These are phyloP conservation scores for Podaxis mareebaensis DNA, from an alignment of 768 basidiomycete genomes.

Conservation along the genomic window DNA sequence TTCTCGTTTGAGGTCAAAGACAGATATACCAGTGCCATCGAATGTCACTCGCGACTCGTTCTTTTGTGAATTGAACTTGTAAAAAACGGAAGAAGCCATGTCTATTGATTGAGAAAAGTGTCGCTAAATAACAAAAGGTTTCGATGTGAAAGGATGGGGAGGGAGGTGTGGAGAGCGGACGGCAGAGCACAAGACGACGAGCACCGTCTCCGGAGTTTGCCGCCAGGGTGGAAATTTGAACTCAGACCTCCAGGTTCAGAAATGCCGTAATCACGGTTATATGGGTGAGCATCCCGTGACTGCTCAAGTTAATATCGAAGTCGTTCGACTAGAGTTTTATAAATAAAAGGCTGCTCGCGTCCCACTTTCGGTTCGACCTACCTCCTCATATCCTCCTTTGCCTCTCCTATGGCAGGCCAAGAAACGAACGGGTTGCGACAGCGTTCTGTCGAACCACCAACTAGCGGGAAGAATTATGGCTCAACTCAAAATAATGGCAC, in stretches of 20 bases:
- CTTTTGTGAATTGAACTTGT: conserved; percentile 95
- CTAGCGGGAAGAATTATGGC: conserved; percentile 16
- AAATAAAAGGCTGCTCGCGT: neutral
- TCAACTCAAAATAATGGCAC: conserved; percentile 19
- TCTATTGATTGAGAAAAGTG: conserved; percentile 35
- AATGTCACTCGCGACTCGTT: conserved; percentile 95
- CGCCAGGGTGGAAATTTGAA: neutral
- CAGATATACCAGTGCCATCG: conserved; percentile 98
- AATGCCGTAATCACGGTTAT: neutral
- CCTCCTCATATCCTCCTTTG: neutral
- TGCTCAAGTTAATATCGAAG: conserved; percentile 2
- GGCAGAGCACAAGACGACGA: neutral
- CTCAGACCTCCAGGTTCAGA: neutral
- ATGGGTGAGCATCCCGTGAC: no score
- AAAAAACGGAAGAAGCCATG: conserved; percentile 93
- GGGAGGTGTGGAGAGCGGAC: neutral
- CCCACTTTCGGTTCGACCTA: neutral
- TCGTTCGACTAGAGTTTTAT: conserved; percentile 22
- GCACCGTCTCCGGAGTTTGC: neutral
- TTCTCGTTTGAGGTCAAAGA: conserved; percentile 99
- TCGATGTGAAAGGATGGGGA: conserved; percentile 1
- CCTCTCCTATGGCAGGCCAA: conserved; percentile 16
- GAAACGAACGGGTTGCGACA: conserved; percentile 17
- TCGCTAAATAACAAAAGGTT: conserved; percentile 14
- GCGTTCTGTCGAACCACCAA: conserved; percentile 16